A percentile compares a stretch with the other conserved stretches of the same genome.
Evolutionary conservation across 345 rosid genomes (phyloP).

Genomic region (Corchorus olitorius): DNA sequence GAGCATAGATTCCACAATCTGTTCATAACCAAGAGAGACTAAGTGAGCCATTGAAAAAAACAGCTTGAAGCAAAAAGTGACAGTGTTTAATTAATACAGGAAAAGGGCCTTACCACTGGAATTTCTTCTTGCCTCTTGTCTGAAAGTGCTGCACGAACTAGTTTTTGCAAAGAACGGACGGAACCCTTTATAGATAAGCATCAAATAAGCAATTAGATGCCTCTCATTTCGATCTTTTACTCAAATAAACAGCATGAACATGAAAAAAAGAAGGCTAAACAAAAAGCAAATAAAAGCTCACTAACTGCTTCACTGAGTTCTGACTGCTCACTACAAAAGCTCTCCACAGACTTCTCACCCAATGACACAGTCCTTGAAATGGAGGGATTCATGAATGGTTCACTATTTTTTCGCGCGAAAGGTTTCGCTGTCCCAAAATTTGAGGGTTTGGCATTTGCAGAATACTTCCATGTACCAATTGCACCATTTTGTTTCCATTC

Average conservation of each 20-base stretch:
- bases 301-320: constrained; percentile 68
- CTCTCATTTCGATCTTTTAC: neutral
- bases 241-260: constrained; percentile 16
- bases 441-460: constrained; percentile 50
- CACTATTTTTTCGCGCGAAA: constrained; percentile 63
- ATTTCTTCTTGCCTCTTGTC: constrained; percentile 79
- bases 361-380: constrained; percentile 48
- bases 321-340: constrained; percentile 34
- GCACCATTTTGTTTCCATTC: constrained; percentile 86
- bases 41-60: neutral
- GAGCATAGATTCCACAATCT: constrained; percentile 84
- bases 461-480: constrained; percentile 67
- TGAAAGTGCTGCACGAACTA: constrained; percentile 66
- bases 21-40: constrained; percentile 18
- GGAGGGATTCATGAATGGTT: constrained; percentile 65
- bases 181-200: constrained; percentile 44
- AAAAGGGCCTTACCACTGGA: constrained; percentile 52
- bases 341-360: constrained; percentile 44
- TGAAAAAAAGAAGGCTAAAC: neutral
- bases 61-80: neutral
- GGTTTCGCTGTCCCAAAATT: constrained; percentile 42
- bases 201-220: neutral
- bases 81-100: neutral
- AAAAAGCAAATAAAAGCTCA: constrained; percentile 24
- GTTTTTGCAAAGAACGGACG: constrained; percentile 52